Base-by-base conservation (phyloP, 1,284 basidiomycete species). In the Cryptococcus hybrid region DNA sequence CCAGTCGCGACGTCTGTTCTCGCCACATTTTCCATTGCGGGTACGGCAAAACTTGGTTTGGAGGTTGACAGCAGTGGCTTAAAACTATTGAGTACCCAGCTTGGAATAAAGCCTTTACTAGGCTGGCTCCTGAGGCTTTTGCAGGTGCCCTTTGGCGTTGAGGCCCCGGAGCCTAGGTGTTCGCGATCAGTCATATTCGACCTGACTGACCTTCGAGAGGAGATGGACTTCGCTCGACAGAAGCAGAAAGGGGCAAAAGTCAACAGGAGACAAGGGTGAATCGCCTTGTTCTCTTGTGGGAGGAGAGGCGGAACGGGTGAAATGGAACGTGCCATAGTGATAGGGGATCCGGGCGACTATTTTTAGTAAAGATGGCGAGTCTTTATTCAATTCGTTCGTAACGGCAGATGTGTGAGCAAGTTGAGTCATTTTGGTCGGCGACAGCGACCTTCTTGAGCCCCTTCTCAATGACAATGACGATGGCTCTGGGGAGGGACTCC, bases 1-100 rank as follows among this genome's bases (percentile, higher is more conserved):
- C 50, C 43, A 9, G 50, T 43, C 1, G 71, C 69, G 0, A 75
- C 73, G 39, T 69, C 71, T 30, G 66, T 66, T 5, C 75, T 60
- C 11, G 55, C 60, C 4, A 69, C 68, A 4, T 66, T 70, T 50
- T 70, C 68, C 1, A 58, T 63, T 0, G 70, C 71, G 1, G 75
- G 71, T 0, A 69, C 63, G 2, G 75, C 69, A 36, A 67, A 64
- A 51, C 66, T 70, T 1, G 73, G 73, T 47, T 73, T 71, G 8
- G 73, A 63, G 2, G 59, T 57, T 6, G 65, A 59, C 6, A 73
- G 56, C 4, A 67, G 63, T 12, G 47, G 47, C 34, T 47, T 47
- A 7, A 47, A 47, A 34, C 47, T 47, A 15, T 47, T 47, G 47
- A 24, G 30, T 35, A 47, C 30, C 47, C 47, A 47, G 18, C 47